Conservation (phyloP, 495 filamentous ascomycete genomes). For the Tuber aestivum region DNA sequence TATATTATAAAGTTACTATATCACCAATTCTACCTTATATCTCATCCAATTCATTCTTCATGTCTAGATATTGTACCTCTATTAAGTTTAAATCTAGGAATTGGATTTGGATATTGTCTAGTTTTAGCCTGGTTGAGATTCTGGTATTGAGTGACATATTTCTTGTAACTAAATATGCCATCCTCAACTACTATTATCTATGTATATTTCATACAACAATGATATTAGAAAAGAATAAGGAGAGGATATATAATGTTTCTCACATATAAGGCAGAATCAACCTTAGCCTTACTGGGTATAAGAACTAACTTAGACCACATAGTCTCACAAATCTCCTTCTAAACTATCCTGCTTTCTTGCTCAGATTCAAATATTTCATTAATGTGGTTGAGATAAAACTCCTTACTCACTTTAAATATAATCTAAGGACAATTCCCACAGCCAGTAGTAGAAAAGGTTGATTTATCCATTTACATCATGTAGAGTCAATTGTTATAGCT, state of each 20-base stretch:
- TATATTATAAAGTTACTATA: too few species aligned
- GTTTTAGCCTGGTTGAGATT: too few species aligned
- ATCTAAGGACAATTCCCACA: conserved; percentile 8
- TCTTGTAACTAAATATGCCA: too few species aligned
- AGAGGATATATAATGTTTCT: background rate
- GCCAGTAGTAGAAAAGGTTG: conserved; percentile 10
- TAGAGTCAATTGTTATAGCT: conserved; percentile 13
- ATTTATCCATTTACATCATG: conserved; percentile 24
- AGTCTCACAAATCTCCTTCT: conserved; percentile 16
- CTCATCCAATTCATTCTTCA: too few species aligned
- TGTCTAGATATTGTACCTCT: too few species aligned
- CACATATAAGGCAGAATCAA: conserved; percentile 16
- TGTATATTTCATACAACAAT: too few species aligned
- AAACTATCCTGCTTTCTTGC: conserved; percentile 12
- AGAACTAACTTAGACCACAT: conserved; percentile 16
- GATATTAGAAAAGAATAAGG: too few species aligned
- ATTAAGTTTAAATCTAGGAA: too few species aligned
- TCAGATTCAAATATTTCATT: conserved; percentile 13
- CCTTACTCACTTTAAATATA: conserved; percentile 7
- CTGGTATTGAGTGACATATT: too few species aligned
- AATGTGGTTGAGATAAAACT: conserved; percentile 17
- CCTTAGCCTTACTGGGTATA: conserved; percentile 11
- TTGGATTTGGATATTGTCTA: too few species aligned
- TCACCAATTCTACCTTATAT: too few species aligned
- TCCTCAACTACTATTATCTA: too few species aligned